phyloP scores from a whole-genome alignment of 2,329 filamentous ascomycete species.

The Cytospora piceicola region DNA sequence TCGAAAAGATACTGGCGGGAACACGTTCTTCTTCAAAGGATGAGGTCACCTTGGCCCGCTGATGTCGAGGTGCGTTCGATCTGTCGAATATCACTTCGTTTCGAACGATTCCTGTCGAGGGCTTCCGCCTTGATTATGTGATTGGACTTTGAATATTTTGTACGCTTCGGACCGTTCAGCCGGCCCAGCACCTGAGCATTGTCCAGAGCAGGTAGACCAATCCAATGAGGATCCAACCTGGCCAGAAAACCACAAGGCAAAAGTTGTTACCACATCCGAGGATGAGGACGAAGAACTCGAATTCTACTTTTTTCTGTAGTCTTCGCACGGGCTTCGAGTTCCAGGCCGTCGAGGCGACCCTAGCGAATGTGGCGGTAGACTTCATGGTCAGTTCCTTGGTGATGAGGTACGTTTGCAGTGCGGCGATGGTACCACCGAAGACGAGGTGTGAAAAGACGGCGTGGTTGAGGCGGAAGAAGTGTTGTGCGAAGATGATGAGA shows the following conservation, averaged over 20 bases:
- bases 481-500: slow-evolving; percentile 17
- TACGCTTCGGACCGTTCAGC: slow-evolving; percentile 9
- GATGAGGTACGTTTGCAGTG: slow-evolving; percentile 37
- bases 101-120: not conserved
- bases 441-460: slow-evolving; percentile 31
- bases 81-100: not conserved
- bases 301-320: slow-evolving; percentile 53
- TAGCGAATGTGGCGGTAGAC: slow-evolving; percentile 22
- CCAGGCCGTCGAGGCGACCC: slow-evolving; percentile 41
- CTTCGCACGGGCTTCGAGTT: slow-evolving; percentile 42
- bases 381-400: slow-evolving; percentile 32
- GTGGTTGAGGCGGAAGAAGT: slow-evolving; percentile 22
- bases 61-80: slow-evolving; percentile 9
- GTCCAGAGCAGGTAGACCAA: slow-evolving; percentile 41
- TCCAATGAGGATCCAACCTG: slow-evolving; percentile 57
- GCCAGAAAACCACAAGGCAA: slow-evolving; percentile 59
- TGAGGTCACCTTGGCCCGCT: slow-evolving; percentile 32
- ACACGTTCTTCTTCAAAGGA: slow-evolving; percentile 85
- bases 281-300: slow-evolving; percentile 56
- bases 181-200: slow-evolving; percentile 38
- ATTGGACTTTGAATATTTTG: slow-evolving; percentile 4
- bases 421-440: slow-evolving; percentile 38
- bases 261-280: slow-evolving; percentile 55
- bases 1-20: slow-evolving; percentile 83
- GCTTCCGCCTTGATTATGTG: not conserved